A percentile compares a stretch with the other conserved stretches of the same genome.
These are phyloP conservation scores for Abrus precatorius DNA, from an alignment of 306 rosid genomes.

Conservation along the genomic window DNA sequence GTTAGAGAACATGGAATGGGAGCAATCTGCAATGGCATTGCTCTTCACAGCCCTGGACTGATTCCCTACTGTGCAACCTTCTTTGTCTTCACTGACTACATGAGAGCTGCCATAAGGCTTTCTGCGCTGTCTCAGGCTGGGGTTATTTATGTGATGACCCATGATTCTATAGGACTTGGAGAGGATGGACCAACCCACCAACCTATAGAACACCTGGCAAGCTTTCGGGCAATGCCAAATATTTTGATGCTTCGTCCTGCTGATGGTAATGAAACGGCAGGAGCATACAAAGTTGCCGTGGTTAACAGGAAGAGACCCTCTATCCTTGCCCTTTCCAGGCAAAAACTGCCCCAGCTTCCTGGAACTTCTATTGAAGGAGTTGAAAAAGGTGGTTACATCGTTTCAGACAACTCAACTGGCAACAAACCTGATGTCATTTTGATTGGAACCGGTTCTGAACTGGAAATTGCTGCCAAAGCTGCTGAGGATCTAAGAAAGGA, in stretches of 20 bases:
- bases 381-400: slow-evolving; percentile 88
- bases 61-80: slow-evolving; percentile 98
- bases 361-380: slow-evolving; percentile 95
- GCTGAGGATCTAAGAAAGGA: slow-evolving; percentile 91
- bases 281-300: slow-evolving; percentile 91
- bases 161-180: slow-evolving; percentile 98
- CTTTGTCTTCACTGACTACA: slow-evolving; percentile 98
- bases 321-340: slow-evolving; percentile 95
- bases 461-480: slow-evolving; percentile 93
- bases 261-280: slow-evolving; percentile 98
- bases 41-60: slow-evolving; percentile 92
- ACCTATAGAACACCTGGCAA: slow-evolving; percentile 95
- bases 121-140: slow-evolving; percentile 81
- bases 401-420: slow-evolving; percentile 85
- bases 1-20: slow-evolving; percentile 99
- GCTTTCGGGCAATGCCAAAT: slow-evolving; percentile 99
- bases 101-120: slow-evolving; percentile 96
- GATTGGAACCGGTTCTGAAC: slow-evolving; percentile 94
- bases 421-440: slow-evolving; percentile 97
- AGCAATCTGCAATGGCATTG: slow-evolving; percentile 94
- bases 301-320: slow-evolving; percentile 89
- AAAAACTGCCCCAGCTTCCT: slow-evolving; percentile 80
- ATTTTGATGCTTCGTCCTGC: slow-evolving; percentile 98
- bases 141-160: slow-evolving; percentile 96
- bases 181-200: slow-evolving; percentile 99